Conservation (phyloP, 768 basidiomycete genomes). For the Naganishia vaughanmartiniae region DNA sequence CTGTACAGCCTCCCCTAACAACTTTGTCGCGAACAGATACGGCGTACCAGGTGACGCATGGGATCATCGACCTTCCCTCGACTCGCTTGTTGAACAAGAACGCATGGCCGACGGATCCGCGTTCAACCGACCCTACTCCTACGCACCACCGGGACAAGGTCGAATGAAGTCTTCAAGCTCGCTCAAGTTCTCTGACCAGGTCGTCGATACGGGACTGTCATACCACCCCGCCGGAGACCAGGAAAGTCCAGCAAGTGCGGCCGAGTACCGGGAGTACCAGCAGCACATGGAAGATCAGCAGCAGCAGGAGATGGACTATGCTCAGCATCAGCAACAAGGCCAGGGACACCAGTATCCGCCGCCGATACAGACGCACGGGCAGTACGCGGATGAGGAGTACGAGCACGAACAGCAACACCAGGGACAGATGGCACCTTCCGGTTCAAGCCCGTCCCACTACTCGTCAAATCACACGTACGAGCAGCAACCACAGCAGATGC, state of each 20-base stretch:
- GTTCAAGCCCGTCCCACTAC: not conserved
- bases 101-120: not conserved
- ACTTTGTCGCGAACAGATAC: not conserved
- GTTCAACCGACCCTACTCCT: not conserved
- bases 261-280: conserved; percentile 10
- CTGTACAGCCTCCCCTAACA: not conserved
- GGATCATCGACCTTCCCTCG: conserved; percentile 46
- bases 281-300: not conserved
- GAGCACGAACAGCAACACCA: not conserved
- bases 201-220: not conserved
- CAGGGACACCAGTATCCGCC: not conserved
- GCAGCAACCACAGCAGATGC: not conserved
- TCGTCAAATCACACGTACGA: not conserved
- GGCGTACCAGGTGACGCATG: conserved; percentile 43
- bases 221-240: not conserved
- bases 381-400: not conserved
- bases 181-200: not conserved
- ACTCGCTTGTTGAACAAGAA: conserved; percentile 35
- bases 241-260: not conserved
- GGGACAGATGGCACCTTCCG: not conserved
- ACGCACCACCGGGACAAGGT: not conserved
- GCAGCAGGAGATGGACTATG: conserved; percentile 1
- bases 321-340: not conserved
- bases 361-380: not conserved
- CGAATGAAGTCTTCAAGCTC: not conserved